Base-by-base conservation (phyloP, 2,329 filamentous ascomycete genomes). In the Penicillium sp. region DNA sequence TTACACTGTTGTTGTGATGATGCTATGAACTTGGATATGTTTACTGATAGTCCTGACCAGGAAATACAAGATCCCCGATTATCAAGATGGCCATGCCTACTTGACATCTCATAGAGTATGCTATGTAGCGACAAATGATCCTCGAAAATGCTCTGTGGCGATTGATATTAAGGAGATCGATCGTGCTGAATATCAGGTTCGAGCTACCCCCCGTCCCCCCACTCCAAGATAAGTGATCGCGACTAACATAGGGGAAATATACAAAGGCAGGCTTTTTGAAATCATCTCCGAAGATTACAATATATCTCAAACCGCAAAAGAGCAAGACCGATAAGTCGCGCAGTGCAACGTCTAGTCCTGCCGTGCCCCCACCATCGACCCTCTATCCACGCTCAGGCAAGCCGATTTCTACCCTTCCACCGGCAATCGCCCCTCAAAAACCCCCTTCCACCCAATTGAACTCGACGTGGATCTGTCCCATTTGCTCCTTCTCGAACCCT, bases 71-170 rank as follows among this genome's bases (percentile, higher is more conserved):
- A 88, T 99, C 52, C 89, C 90, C 33, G 87, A 92, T 69, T 91
- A 95, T 63, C 94, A 99, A 73, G 91, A 96, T 78, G 94, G 94
- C 49, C 92, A 97, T 77, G 91, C 94, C 53, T 99, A 99, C 73
- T 75, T 99, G 75, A 99, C 94, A 18, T 96, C 94, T 8, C 93
- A 97, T 75, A 89, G 94, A 51, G 86, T 91, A 58, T 99, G 93
- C 79, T 99, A 97, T 71, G 90, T 99, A 61, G 92, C 97, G 70
- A 89, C 92, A 67, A 82, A 85, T 29, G 89, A 97, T 60, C 92
- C 94, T 15, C 85, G 93, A 60, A 89, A 89, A 69, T 86, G 90
- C 72, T 96, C 92, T 0, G 84, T 92, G 29, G 89, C 90, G 15
- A 81, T 99, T 51, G 89, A 96, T 63, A 78, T 99, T 52, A 96